phyloP scores from a whole-genome alignment of 768 basidiomycete species.

The Brasilioporus rufonigricans region DNA sequence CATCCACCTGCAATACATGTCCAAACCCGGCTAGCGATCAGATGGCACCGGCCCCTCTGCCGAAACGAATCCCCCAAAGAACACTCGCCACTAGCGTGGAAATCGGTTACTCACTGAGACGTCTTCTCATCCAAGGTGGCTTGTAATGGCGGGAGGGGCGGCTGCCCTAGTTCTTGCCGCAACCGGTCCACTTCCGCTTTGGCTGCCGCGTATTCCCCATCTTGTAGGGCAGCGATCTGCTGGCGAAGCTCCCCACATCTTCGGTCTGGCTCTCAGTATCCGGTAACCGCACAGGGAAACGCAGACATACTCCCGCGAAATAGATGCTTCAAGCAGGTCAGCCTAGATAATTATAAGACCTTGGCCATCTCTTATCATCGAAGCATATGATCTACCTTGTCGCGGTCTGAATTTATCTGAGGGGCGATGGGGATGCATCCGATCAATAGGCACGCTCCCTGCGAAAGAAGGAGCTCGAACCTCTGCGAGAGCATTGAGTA shows the following conservation, averaged over 20 bases:
- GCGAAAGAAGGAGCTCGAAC: conserved; percentile 37
- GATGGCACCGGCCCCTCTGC: conserved; percentile 1
- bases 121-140: conserved; percentile 70
- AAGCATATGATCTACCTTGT: conserved; percentile 46
- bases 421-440: not conserved
- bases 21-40: conserved; percentile 4
- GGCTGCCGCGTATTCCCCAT: conserved; percentile 72
- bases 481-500: conserved; percentile 68
- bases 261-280: conserved; percentile 11
- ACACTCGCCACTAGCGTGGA: conserved; percentile 9
- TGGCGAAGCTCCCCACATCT: conserved; percentile 66
- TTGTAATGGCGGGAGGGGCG: conserved; percentile 70
- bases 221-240: conserved; percentile 66
- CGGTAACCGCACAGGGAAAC: conserved; percentile 1
- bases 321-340: conserved; percentile 64
- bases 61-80: conserved; percentile 1
- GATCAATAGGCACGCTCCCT: conserved; percentile 10
- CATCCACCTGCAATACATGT: not conserved
- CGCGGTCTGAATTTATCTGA: conserved; percentile 79
- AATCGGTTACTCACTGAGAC: conserved; percentile 41
- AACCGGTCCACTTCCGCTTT: conserved; percentile 77
- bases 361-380: conserved; percentile 2
- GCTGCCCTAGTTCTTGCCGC: conserved; percentile 72
- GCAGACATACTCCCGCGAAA: conserved; percentile 62
- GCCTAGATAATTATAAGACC: conserved; percentile 38